These are phyloP conservation scores for Gloeostereum incarnatum DNA, from an alignment of 768 basidiomycete species.

Conservation along the genomic window DNA sequence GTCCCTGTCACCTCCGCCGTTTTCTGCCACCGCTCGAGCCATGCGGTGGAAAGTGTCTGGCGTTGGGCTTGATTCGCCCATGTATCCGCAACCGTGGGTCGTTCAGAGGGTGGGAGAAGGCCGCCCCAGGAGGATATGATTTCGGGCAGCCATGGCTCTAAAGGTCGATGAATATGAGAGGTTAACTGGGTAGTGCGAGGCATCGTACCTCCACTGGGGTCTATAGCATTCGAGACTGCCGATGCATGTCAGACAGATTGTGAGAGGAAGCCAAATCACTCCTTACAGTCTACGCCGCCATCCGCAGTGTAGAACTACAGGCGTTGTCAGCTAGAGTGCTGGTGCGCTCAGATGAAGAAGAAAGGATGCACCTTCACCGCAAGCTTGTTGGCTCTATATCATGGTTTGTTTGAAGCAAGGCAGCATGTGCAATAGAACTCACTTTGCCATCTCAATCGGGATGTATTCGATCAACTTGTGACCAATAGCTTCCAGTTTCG, in stretches of 20 bases:
- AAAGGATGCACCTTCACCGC: not conserved
- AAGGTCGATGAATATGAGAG: not conserved
- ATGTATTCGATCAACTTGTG: slow-evolving; percentile 29
- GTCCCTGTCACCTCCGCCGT: slow-evolving; percentile 26
- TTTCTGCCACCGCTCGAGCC: not conserved
- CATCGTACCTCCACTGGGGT: no score
- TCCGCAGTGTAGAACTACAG: no score
- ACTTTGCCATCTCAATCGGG: no score
- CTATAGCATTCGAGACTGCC: no score
- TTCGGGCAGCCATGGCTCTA: not conserved
- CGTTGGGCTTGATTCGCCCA: not conserved
- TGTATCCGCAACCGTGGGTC: not conserved
- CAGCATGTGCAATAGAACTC: not conserved
- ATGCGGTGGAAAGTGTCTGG: not conserved
- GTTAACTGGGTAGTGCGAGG: not conserved
- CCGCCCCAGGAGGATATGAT: not conserved
- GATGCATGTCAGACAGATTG: no score
- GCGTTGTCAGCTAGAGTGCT: no score
- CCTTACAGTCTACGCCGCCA: no score
- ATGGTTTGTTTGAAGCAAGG: not conserved
- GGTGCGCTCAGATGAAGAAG: not conserved
- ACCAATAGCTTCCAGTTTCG: slow-evolving; percentile 36
- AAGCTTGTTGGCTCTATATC: not conserved
- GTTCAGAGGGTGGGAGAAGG: not conserved
- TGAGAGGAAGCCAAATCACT: no score